Evolutionary conservation across 768 basidiomycete genomes (phyloP), one percentile per base, ranked within the genome.

Genomic region (Leccinum ochraceum): DNA sequence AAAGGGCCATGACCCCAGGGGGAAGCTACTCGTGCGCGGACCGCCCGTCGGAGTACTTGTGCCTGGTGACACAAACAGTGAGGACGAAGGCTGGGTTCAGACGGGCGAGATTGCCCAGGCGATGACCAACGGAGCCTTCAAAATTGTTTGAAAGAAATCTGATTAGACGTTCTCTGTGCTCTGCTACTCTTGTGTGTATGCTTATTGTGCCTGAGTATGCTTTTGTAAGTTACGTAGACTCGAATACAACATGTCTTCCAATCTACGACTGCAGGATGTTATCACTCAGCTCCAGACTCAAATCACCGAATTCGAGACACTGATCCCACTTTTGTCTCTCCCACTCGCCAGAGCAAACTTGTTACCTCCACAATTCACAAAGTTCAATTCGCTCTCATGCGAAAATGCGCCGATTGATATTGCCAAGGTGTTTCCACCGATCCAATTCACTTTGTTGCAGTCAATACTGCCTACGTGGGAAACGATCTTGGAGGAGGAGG

Each of bases 381-480:
- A 60, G 30, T 78, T 79, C 69, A 80, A 83, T 63, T 66, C 69
- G 14, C 66, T 76, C 17, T 78, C 81, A 26, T 51, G 60, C 36
- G 57, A 63, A 48, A 56, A 63, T 6, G 53, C 56, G 22, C 61
- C 64, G 7, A 52, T 75, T 44, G 66, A 69, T 24, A 57, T 74
- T 24, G 28, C 62, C 36, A 75, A 73, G 52, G 68, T 74, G 60
- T 69, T 86, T 34, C 83, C 86, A 4, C 69, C 74, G 1, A 73
- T 95, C n/a, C 94, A 96, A 67, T 77, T 79, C 53, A 78, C 77
- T 10, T 71, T 95, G 13, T 67, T 95, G 28, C 82, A 83, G 62
- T 78, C 85, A 61, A 77, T 92, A 54, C 70, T 86, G 4, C 90
- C 91, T 1, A 81, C 83, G 36, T 96, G 93, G 92, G 81, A 84